Conservation (phyloP, 1,139 yeast species). For the Spathaspora sp. region DNA sequence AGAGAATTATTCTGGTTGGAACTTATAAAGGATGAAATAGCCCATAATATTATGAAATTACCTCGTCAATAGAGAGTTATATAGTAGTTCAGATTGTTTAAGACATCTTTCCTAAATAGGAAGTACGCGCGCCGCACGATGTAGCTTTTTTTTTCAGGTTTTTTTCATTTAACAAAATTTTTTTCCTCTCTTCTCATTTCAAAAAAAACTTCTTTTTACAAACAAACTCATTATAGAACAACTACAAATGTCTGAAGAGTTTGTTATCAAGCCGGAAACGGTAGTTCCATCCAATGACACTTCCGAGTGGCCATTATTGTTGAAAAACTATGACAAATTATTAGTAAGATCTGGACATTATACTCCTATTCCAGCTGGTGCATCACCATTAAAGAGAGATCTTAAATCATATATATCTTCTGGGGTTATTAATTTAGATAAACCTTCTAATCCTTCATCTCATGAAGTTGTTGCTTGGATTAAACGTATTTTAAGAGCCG, state of each 20-base stretch:
- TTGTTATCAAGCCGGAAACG: constrained; percentile 86
- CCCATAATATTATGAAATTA: constrained; percentile 23
- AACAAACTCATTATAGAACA: neutral
- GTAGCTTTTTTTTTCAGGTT: constrained; percentile 10
- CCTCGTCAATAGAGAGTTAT: constrained; percentile 5
- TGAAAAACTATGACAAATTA: constrained; percentile 91
- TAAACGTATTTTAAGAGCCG: constrained; percentile 90
- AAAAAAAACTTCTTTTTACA: constrained; percentile 2
- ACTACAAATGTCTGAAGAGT: constrained; percentile 56
- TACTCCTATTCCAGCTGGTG: constrained; percentile 95
- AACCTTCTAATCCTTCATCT: constrained; percentile 96
- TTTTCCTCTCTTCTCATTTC: constrained; percentile 4
- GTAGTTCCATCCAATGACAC: constrained; percentile 81
- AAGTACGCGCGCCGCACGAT: constrained; percentile 23
- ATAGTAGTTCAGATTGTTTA: neutral
- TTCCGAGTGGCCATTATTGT: constrained; percentile 91
- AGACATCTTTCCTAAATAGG: constrained; percentile 2
- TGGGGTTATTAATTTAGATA: constrained; percentile 96
- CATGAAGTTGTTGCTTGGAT: constrained; percentile 99
- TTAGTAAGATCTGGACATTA: constrained; percentile 95
- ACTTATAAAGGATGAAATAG: constrained; percentile 34
- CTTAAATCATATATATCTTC: constrained; percentile 84
- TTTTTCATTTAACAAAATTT: constrained; percentile 3
- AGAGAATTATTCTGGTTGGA: constrained; percentile 71
- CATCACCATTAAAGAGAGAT: constrained; percentile 93